phyloP scores from a whole-genome alignment of 2,329 filamentous ascomycete genomes.

The Xylaria arbuscula region DNA sequence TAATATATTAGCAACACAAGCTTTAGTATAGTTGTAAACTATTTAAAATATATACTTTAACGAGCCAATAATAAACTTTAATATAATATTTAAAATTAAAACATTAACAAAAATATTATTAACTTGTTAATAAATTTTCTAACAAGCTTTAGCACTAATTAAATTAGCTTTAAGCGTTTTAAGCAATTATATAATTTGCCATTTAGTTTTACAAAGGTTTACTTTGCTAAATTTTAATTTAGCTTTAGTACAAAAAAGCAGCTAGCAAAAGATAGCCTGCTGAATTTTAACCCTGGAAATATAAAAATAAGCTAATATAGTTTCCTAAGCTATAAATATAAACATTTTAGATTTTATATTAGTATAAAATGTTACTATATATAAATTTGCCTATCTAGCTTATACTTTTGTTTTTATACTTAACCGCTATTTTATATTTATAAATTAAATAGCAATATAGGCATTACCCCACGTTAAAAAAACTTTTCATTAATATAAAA shows the following conservation, averaged over 20 bases:
- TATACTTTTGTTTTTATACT: too few species aligned
- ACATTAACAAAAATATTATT: background rate
- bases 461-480: too few species aligned
- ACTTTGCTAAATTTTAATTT: conserved; percentile 22
- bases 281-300: background rate
- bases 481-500: too few species aligned
- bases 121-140: conserved; percentile 3
- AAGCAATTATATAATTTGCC: conserved; percentile 1
- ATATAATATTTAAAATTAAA: conserved; percentile 9
- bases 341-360: too few species aligned
- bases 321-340: too few species aligned
- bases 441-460: too few species aligned
- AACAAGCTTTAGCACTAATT: conserved; percentile 1
- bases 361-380: too few species aligned
- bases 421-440: too few species aligned
- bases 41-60: background rate
- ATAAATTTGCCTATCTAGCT: too few species aligned
- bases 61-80: conserved; percentile 1
- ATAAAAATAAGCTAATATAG: background rate
- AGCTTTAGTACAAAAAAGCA: conserved; percentile 3
- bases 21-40: conserved; percentile 5
- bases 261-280: background rate
- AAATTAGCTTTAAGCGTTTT: conserved; percentile 9
- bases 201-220: conserved; percentile 31
- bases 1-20: conserved; percentile 7